These are phyloP conservation scores for Globisporangium recalcitrans DNA, from an alignment of 352 stramenopile species.

Conservation along the genomic window DNA sequence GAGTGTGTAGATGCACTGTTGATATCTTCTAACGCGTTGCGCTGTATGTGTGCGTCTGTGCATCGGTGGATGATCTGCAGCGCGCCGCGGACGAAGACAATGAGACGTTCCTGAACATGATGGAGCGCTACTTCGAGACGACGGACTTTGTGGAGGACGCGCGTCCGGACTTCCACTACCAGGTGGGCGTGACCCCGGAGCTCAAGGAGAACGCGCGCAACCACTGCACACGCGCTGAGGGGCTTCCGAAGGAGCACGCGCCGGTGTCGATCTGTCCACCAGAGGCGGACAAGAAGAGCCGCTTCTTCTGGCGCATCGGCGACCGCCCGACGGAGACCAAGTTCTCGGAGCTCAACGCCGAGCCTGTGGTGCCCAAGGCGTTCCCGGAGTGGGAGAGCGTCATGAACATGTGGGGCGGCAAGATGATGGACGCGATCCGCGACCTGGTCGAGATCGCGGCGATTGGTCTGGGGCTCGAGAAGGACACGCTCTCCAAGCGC, in stretches of 20 bases:
- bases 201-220: conserved; percentile 80
- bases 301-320: conserved; percentile 92
- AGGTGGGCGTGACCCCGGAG: conserved; percentile 88
- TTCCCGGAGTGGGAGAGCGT: conserved; percentile 85
- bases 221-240: conserved; percentile 67
- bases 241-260: conserved; percentile 47
- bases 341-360: conserved; percentile 84
- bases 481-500: conserved; percentile 63
- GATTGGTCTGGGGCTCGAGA: conserved; percentile 79
- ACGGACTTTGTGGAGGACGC: conserved; percentile 87
- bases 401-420: conserved; percentile 91
- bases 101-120: conserved; percentile 89
- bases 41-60: no score
- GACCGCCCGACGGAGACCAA: conserved; percentile 69
- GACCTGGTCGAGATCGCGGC: conserved; percentile 87
- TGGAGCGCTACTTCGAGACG: conserved; percentile 90
- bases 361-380: conserved; percentile 75
- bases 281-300: conserved; percentile 90
- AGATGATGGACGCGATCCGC: conserved; percentile 79
- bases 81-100: conserved; percentile 71
- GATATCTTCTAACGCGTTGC: no score
- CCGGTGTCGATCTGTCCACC: conserved; percentile 85
- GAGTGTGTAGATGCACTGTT: not conserved
- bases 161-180: conserved; percentile 83
- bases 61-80: conserved; percentile 12